phyloP scores from a whole-genome alignment of 192 early-diverging fungal genomes.

The Entomortierella parvispora region DNA sequence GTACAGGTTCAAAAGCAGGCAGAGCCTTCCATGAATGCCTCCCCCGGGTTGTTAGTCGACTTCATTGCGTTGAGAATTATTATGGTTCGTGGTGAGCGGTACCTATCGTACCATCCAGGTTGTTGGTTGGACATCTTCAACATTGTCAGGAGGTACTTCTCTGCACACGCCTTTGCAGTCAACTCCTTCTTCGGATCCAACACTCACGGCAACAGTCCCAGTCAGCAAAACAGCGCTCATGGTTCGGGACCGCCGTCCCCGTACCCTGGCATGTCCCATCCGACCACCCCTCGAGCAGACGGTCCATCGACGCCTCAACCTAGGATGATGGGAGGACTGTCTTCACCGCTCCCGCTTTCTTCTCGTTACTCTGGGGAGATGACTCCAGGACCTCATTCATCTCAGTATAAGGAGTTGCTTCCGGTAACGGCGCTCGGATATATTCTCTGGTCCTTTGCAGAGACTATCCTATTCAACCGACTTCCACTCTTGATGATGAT shows the following conservation, averaged over 20 bases:
- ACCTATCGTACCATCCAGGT: constrained; percentile 53
- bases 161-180: constrained; percentile 1
- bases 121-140: constrained; percentile 60
- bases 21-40: constrained; percentile 24
- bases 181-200: constrained; percentile 19
- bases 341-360: constrained; percentile 2
- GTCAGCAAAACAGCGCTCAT: constrained; percentile 2
- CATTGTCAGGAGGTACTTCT: constrained; percentile 53
- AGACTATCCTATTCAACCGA: constrained; percentile 60
- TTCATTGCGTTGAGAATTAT: constrained; percentile 65
- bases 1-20: constrained; percentile 9
- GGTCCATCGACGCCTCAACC: constrained; percentile 14
- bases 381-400: constrained; percentile 6
- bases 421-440: constrained; percentile 54
- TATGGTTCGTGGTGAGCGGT: constrained; percentile 59
- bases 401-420: neutral
- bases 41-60: constrained; percentile 53
- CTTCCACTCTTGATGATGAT: constrained; percentile 59
- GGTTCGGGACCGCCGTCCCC: constrained; percentile 25
- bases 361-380: constrained; percentile 15
- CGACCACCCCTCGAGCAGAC: constrained; percentile 28
- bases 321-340: neutral
- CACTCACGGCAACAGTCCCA: neutral
- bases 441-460: constrained; percentile 63
- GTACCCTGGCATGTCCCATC: constrained; percentile 2